Evolutionary conservation across 441 rosid species (phyloP).

Genomic region (Pelargonium citronellum): DNA sequence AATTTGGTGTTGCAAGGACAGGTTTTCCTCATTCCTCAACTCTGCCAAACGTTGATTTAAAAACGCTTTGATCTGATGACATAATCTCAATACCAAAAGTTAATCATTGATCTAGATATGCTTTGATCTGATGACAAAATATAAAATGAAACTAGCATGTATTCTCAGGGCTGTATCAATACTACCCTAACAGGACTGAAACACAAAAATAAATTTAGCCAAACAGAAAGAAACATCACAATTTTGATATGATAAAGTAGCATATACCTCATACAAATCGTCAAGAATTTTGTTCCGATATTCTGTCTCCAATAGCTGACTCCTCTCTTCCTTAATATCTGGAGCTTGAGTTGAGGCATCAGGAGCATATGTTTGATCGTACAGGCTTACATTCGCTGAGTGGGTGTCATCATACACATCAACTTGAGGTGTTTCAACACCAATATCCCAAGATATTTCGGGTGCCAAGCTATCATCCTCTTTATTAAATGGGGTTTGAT

Average conservation of each 20-base stretch:
- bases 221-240: slow-evolving; percentile 1
- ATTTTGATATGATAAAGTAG: slow-evolving; percentile 7
- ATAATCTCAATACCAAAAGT: slow-evolving; percentile 18
- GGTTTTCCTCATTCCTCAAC: slow-evolving; percentile 63
- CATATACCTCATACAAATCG: slow-evolving; percentile 76
- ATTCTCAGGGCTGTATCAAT: neutral
- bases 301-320: slow-evolving; percentile 84
- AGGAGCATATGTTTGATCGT: slow-evolving; percentile 33
- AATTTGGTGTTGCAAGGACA: slow-evolving; percentile 88
- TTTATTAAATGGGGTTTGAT: slow-evolving; percentile 29
- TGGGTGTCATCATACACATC: slow-evolving; percentile 49
- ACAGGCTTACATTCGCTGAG: slow-evolving; percentile 32
- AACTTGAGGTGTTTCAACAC: slow-evolving; percentile 81
- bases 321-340: slow-evolving; percentile 50
- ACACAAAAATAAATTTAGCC: neutral
- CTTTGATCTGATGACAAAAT: slow-evolving; percentile 13
- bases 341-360: slow-evolving; percentile 35
- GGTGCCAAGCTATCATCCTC: slow-evolving; percentile 35
- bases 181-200: slow-evolving; percentile 14
- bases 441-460: slow-evolving; percentile 82
- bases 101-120: slow-evolving; percentile 14
- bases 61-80: slow-evolving; percentile 76
- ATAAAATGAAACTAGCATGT: neutral
- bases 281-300: slow-evolving; percentile 88
- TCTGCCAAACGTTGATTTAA: slow-evolving; percentile 69